Evolutionary conservation across 768 basidiomycete genomes (phyloP), one percentile per base, ranked within the genome.

Genomic region (Serendipita vermifera): DNA sequence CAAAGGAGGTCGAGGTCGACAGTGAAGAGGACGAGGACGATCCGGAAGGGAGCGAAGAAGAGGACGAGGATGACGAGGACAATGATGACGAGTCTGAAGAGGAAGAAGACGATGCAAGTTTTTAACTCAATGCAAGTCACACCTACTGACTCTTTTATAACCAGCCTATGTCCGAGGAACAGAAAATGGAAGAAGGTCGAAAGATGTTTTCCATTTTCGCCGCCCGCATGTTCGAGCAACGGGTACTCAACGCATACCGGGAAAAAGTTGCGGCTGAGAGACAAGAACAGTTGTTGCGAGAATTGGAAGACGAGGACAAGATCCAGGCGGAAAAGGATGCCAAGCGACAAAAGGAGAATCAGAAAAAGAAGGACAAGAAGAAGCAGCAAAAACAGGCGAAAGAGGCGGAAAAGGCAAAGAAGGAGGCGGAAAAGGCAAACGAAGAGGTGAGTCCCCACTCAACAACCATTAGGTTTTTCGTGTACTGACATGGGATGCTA

Each of bases 141-240:
- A 53, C 41, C 57, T 54, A 59, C 13, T 56, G 9, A 13, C n/a
- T 31, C n/a, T 36, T 60, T 56, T 61, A 17, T 7, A 33, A 54
- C 33, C 36, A 85, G 82, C 74, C 78, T 43, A 80, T 94, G 79
- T 92, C 93, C 2, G 93, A 97, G 68, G 87, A 90, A 69, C 89
- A 97, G 71, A 93, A 94, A 71, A 93, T 94, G 86, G 94, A 97
- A 70, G 96, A 98, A 71, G 96, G 96, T 62, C 91, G 93, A 69
- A 81, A 89, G 53, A 99, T 99, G 96, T 99, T 99, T 74, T 92
- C 91, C 61, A 96, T 99, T 70, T 99, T 99, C 64, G 96, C 96
- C 14, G 96, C 96, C 38, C 82, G 96, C 55, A 96, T 98, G 93
- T 98, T 99, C 68, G 96, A 99, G 72, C 94, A 97, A 70, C 83